phyloP scores from a whole-genome alignment of 106 monocot genomes.

The Dioscorea dumetorum region DNA sequence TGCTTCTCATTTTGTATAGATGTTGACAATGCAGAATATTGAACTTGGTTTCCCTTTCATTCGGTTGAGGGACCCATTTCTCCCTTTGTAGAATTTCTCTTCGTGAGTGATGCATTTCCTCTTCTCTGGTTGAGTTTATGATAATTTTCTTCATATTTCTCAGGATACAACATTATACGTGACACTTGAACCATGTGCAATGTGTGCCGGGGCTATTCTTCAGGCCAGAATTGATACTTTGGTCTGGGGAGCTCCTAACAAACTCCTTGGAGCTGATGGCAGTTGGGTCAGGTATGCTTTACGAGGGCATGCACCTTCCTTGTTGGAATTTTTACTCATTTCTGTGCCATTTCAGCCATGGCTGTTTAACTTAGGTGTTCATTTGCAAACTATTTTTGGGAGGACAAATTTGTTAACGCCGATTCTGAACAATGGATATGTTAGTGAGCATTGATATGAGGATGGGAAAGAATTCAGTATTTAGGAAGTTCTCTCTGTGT shows the following conservation, averaged over 20 bases:
- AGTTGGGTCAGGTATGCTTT: slow-evolving; percentile 78
- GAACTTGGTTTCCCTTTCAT: neutral
- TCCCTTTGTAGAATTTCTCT: neutral
- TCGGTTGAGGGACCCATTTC: neutral
- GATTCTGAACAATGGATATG: no score
- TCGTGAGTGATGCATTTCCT: neutral
- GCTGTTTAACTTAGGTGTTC: no score
- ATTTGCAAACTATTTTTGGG: no score
- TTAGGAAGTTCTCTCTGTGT: no score
- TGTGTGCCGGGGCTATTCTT: slow-evolving; percentile 98
- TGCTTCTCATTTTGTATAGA: neutral
- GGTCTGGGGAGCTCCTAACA: slow-evolving; percentile 98
- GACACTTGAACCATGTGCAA: slow-evolving; percentile 91
- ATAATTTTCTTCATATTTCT: slow-evolving; percentile 5
- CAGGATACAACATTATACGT: slow-evolving; percentile 95
- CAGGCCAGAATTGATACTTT: slow-evolving; percentile 87
- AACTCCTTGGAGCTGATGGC: slow-evolving; percentile 93
- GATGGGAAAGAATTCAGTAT: no score
- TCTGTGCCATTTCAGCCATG: no score
- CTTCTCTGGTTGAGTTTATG: neutral
- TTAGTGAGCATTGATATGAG: no score
- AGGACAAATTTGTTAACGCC: no score
- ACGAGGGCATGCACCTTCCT: neutral
- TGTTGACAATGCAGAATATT: neutral
- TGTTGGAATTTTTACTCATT: no score